These are phyloP conservation scores for Cutaneotrichosporon spelunceum DNA, from an alignment of 1,284 basidiomycete genomes.

Conservation along the genomic window DNA sequence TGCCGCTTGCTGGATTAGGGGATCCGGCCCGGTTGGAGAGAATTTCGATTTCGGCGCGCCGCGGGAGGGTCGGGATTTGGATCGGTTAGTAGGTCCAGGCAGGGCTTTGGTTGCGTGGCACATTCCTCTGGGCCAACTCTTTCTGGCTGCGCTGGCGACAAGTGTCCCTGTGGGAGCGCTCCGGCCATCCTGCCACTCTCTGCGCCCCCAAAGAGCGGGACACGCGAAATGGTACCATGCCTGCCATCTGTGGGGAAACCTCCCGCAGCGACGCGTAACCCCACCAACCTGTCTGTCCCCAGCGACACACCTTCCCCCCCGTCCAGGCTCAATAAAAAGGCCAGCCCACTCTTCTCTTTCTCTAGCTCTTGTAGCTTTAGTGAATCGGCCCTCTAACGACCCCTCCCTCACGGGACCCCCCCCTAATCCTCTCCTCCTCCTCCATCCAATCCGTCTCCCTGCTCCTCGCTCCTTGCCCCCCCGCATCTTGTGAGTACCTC, in stretches of 20 bases:
- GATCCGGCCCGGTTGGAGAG: not conserved
- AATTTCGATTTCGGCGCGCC: not conserved
- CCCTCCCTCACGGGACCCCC: constrained; percentile 10
- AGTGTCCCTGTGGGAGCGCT: too few relatives aligned
- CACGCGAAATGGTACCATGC: not conserved
- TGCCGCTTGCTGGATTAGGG: not conserved
- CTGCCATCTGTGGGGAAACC: not conserved
- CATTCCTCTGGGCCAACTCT: not conserved
- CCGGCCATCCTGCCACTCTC: too few relatives aligned
- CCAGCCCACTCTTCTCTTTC: constrained; percentile 2
- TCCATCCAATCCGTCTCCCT: constrained; percentile 5
- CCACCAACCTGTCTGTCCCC: not conserved
- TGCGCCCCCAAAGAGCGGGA: not conserved
- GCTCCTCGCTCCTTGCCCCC: constrained; percentile 2
- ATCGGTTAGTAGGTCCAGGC: not conserved
- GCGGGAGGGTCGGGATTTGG: not conserved
- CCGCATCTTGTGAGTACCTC: constrained; percentile 16
- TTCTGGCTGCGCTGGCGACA: not conserved
- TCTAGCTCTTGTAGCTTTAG: constrained; percentile 27
- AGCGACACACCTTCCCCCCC: not conserved
- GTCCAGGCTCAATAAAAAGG: not conserved
- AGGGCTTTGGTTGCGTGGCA: not conserved
- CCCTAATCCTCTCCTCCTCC: constrained; percentile 11
- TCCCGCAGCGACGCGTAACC: not conserved
- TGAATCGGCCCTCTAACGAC: constrained; percentile 13